These are phyloP conservation scores for Diplogelasinospora grovesii DNA, from an alignment of 495 filamentous ascomycete genomes.

Conservation along the genomic window DNA sequence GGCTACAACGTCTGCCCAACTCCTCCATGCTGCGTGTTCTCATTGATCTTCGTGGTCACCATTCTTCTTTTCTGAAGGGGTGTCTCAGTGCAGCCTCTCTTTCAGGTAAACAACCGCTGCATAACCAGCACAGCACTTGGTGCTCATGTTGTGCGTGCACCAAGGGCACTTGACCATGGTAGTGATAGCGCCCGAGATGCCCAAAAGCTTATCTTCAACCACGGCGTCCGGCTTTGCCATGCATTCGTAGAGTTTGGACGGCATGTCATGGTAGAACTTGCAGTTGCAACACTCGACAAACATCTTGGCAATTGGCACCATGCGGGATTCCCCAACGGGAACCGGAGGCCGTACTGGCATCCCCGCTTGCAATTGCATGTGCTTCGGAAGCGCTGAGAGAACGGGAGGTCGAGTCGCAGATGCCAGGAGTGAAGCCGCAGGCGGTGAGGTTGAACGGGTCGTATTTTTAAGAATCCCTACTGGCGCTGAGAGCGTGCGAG, in stretches of 20 bases:
- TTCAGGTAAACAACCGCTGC: constrained; percentile 62
- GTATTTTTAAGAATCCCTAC: constrained; percentile 28
- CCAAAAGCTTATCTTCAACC: constrained; percentile 38
- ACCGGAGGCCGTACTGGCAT: constrained; percentile 7
- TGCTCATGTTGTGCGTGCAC: constrained; percentile 71
- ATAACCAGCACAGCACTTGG: constrained; percentile 66
- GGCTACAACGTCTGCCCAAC: too few species aligned
- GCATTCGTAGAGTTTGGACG: constrained; percentile 65
- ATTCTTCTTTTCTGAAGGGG: too few species aligned
- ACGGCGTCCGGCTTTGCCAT: constrained; percentile 59
- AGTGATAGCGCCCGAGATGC: constrained; percentile 47
- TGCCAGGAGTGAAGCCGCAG: not conserved
- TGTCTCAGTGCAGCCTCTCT: constrained; percentile 36
- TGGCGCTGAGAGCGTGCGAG: constrained; percentile 12
- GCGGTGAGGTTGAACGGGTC: constrained; percentile 9
- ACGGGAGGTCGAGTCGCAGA: constrained; percentile 3
- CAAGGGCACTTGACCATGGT: constrained; percentile 66
- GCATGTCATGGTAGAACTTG: constrained; percentile 76
- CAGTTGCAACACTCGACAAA: constrained; percentile 78
- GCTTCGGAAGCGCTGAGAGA: constrained; percentile 25
- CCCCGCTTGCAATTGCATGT: constrained; percentile 24
- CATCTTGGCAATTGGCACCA: constrained; percentile 57
- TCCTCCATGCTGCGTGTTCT: too few species aligned
- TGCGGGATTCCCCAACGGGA: constrained; percentile 3
- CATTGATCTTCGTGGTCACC: too few species aligned